Percentiles rank a stretch among this genome's conserved stretches.
Conservation (phyloP, 1,284 basidiomycete genomes). For the Cutaneotrichosporon sp. region DNA sequence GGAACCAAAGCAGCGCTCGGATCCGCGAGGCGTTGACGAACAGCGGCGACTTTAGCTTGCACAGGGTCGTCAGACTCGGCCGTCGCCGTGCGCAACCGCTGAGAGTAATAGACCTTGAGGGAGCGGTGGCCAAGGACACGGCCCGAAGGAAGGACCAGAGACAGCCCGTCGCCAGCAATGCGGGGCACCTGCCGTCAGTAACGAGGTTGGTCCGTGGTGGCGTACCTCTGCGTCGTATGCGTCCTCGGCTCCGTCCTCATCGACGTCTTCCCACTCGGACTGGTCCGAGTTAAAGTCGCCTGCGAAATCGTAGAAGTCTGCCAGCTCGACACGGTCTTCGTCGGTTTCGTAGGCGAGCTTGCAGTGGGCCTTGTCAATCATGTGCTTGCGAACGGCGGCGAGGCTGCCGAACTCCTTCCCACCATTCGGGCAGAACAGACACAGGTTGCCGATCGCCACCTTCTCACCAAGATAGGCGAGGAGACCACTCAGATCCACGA, state of each 20-base stretch:
- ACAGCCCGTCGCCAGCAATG: conserved; percentile 62
- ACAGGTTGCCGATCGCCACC: conserved; percentile 87
- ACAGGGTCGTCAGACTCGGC: conserved; percentile 56
- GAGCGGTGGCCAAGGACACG: conserved; percentile 87
- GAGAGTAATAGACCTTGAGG: conserved; percentile 83
- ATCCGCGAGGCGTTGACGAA: conserved; percentile 72
- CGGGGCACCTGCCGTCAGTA: conserved; percentile 27
- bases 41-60: conserved; percentile 60
- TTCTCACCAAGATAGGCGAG: conserved; percentile 89
- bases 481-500: conserved; percentile 80
- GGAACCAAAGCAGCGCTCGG: conserved; percentile 81
- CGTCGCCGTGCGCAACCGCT: conserved; percentile 62
- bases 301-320: conserved; percentile 93
- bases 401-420: conserved; percentile 75
- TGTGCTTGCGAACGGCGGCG: conserved; percentile 86
- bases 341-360: conserved; percentile 89
- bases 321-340: conserved; percentile 78
- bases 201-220: too few species aligned
- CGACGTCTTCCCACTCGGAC: conserved; percentile 51
- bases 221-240: conserved; percentile 30
- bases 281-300: conserved; percentile 70
- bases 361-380: conserved; percentile 93
- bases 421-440: conserved; percentile 80
- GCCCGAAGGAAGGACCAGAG: conserved; percentile 94
- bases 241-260: conserved; percentile 39